Base-by-base conservation (phyloP, 768 basidiomycete genomes). In the Strobilomyces dryophilus region DNA sequence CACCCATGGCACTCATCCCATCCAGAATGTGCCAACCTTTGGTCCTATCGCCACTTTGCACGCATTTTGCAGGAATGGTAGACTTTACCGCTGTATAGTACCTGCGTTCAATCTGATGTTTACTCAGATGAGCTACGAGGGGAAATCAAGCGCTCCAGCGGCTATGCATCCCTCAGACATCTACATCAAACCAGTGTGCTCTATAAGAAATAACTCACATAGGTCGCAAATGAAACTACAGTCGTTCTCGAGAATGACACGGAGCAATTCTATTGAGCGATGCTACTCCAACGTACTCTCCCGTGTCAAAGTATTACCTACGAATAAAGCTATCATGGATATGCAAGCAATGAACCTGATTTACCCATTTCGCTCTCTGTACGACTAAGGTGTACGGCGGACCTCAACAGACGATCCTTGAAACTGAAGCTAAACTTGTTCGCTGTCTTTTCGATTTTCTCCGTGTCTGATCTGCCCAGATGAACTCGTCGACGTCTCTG, bases 401-500 rank as follows among this genome's bases (percentile, higher is more conserved):
- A 44, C 20, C 48, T 46, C 57, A 78, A 55, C 65, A 66, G 40
- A 84, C 63, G 27, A 82, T 27, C 94, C 64, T 90, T 93, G 64
- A 95, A 91, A 66, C 87, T 90, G 47, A 94, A 70, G 69, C 89
- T 92, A 71, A 92, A 94, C 75, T 92, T 92, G 74, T 93, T 91
- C 46, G 98, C 97, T 26, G 82, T 85, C 71, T 92, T 95, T 69
- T 98, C 95, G 54, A 98, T 98, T 74, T 91, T 95, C 74, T 97
- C 95, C 95, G 95, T 98, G 68, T 99, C 95, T 7, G 91, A 89
- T 31, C 95, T 79, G 20, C 95, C 66, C 94, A 92, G 62, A 98
- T 90, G 62, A 97, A 95, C 69, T 98, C 95, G 66, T 98, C 98
- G 47, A 98, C 79, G 65, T 98, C 81, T 99, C 95, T 3, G 95